These are phyloP conservation scores for Trametes elegans DNA, from an alignment of 768 basidiomycete species.

Conservation along the genomic window DNA sequence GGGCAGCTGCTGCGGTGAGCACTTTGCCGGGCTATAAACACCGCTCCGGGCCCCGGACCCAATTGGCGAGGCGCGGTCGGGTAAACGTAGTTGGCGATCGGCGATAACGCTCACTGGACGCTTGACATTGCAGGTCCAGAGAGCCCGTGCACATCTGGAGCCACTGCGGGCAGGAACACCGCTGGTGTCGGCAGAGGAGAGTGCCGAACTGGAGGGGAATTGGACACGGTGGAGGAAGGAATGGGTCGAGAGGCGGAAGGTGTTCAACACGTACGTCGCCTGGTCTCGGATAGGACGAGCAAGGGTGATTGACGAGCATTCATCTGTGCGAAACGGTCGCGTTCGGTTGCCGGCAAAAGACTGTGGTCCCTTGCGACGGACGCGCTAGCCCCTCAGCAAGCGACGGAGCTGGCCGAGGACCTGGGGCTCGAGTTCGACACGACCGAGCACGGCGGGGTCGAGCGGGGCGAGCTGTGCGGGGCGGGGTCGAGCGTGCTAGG, in stretches of 20 bases:
- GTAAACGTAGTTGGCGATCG: background rate
- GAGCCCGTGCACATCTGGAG: constrained; percentile 47
- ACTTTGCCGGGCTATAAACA: background rate
- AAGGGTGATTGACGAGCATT: background rate
- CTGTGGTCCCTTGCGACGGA: constrained; percentile 77
- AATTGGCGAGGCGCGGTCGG: background rate
- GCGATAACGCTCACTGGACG: background rate
- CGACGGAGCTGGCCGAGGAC: constrained; percentile 64
- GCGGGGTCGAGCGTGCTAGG: constrained; percentile 23
- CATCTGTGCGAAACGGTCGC: too few relatives aligned
- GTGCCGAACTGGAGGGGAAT: constrained; percentile 64
- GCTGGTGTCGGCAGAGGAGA: constrained; percentile 68
- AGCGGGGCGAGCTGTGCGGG: constrained; percentile 58
- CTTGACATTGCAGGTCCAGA: constrained; percentile 42
- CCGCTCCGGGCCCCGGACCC: background rate
- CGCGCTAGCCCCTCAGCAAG: constrained; percentile 62
- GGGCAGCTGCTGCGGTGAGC: constrained; percentile 52
- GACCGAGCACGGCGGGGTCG: constrained; percentile 63
- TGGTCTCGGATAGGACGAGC: constrained; percentile 28
- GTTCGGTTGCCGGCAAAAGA: constrained; percentile 37
- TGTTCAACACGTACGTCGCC: constrained; percentile 78
- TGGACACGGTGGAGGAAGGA: constrained; percentile 80
- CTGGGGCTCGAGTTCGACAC: constrained; percentile 82
- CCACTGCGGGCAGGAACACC: constrained; percentile 68
- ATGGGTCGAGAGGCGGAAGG: constrained; percentile 75